phyloP scores from a whole-genome alignment of 805 yeast genomes.

The Suhomyces sp. region DNA sequence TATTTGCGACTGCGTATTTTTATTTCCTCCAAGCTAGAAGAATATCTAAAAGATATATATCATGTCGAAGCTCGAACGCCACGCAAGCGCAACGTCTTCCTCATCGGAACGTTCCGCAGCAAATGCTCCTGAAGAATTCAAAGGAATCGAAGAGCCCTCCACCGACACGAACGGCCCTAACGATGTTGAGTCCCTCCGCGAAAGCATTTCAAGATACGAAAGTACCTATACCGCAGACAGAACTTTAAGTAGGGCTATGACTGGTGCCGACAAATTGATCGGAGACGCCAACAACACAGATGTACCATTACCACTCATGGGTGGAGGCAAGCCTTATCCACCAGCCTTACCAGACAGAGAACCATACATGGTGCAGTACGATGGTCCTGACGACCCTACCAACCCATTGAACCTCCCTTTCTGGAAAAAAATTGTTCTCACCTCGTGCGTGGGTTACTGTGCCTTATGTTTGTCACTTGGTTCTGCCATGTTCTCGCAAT shows the following conservation, averaged over 20 bases:
- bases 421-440: conserved; percentile 19
- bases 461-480: conserved; percentile 24
- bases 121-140: background rate
- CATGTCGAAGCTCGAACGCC: background rate
- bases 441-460: conserved; percentile 28
- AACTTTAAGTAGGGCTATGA: conserved; percentile 16
- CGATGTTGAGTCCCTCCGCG: conserved; percentile 20
- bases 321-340: conserved; percentile 62
- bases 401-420: conserved; percentile 71
- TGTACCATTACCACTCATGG: conserved; percentile 51
- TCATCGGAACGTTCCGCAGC: background rate
- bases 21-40: background rate
- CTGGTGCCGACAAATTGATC: conserved; percentile 19
- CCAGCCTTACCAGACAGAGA: conserved; percentile 54
- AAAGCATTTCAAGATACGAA: conserved; percentile 16
- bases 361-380: conserved; percentile 63
- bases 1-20: background rate
- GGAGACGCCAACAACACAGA: conserved; percentile 20
- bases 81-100: background rate
- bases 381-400: conserved; percentile 75
- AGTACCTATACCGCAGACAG: conserved; percentile 20
- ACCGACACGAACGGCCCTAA: background rate
- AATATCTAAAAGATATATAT: background rate
- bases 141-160: background rate
- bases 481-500: conserved; percentile 57